phyloP scores from a whole-genome alignment of 495 filamentous ascomycete genomes.

The Podospora conica region DNA sequence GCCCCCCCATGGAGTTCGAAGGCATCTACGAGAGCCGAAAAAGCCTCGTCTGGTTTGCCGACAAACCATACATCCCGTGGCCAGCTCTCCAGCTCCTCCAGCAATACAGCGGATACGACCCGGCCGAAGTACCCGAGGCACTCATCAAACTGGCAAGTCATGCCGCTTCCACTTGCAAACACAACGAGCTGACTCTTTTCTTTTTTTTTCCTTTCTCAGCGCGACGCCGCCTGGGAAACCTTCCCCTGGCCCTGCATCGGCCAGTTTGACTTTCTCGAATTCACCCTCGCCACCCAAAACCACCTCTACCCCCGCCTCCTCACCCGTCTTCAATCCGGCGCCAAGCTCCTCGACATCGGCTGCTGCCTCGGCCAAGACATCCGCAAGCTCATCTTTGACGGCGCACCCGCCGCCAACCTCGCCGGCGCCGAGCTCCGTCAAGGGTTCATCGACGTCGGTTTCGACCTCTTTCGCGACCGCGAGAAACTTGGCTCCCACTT shows the following conservation, averaged over 20 bases:
- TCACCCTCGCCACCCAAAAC: slow-evolving; percentile 24
- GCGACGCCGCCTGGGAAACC: slow-evolving; percentile 41
- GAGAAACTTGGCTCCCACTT: slow-evolving; percentile 23
- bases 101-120: no score
- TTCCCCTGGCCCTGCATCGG: slow-evolving; percentile 48
- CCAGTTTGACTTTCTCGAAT: slow-evolving; percentile 35
- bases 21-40: no score
- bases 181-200: no score
- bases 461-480: slow-evolving; percentile 32
- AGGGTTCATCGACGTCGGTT: slow-evolving; percentile 49
- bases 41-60: no score
- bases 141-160: no score
- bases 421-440: slow-evolving; percentile 44
- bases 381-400: slow-evolving; percentile 43
- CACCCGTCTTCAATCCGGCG: slow-evolving; percentile 29
- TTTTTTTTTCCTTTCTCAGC: slow-evolving; percentile 16
- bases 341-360: slow-evolving; percentile 43
- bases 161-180: no score
- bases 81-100: no score
- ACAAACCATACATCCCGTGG: no score
- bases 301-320: slow-evolving; percentile 35
- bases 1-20: no score
- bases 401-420: slow-evolving; percentile 34
- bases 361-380: slow-evolving; percentile 50
- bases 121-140: no score